Base-by-base conservation (phyloP, 1,284 basidiomycete genomes). In the Tilletia caries region DNA sequence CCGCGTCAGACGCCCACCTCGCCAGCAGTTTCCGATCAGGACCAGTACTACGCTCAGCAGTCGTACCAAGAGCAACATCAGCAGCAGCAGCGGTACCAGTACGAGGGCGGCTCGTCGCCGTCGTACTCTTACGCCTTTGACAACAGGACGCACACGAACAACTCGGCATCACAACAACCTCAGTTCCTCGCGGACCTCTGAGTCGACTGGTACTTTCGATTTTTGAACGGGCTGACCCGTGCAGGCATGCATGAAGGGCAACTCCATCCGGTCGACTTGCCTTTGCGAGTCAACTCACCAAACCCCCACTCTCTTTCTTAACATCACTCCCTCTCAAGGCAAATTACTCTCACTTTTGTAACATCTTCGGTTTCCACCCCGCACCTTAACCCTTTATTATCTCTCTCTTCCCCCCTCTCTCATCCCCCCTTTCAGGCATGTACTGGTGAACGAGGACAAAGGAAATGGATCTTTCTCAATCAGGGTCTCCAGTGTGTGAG, bases 181-280 rank as follows among this genome's bases (percentile, higher is more conserved):
- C 58, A 25, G 4, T 62, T 62, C 58, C 32, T 62, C 27, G 20
- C 58, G 13, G 58, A 62, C 18, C 58, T 62, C 32, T 27, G 58
- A 41, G n/a, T n/a, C n/a, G n/a, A n/a, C n/a, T n/a, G n/a, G n/a
- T n/a, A n/a, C n/a, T n/a, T n/a, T n/a, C n/a, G n/a, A n/a, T n/a
- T n/a, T n/a, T n/a, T n/a, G n/a, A n/a, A n/a, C n/a, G n/a, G n/a
- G n/a, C n/a, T n/a, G n/a, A n/a, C n/a, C n/a, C n/a, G n/a, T n/a
- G n/a, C n/a, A n/a, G n/a, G n/a, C n/a, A n/a, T n/a, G n/a, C n/a
- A n/a, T n/a, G n/a, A n/a, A n/a, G n/a, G n/a, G n/a, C n/a, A n/a
- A n/a, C n/a, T n/a, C n/a, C n/a, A n/a, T n/a, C n/a, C n/a, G n/a
- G n/a, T n/a, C n/a, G n/a, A n/a, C n/a, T n/a, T n/a, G n/a, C n/a